Percentiles rank a stretch among this genome's conserved stretches.
Evolutionary conservation across 352 stramenopile species (phyloP).

Genomic region (Pythium sp.): DNA sequence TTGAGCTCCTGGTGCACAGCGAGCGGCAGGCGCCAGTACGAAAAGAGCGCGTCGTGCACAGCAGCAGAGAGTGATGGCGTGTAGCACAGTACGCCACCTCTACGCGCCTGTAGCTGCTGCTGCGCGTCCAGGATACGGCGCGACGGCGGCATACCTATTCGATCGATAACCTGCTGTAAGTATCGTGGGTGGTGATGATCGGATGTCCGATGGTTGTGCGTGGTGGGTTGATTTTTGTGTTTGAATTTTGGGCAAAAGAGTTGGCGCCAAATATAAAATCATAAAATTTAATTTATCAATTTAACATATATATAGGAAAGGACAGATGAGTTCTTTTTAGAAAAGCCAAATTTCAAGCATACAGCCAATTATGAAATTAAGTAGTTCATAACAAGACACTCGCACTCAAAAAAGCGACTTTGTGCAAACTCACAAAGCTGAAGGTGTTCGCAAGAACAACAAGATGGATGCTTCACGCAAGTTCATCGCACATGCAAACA

Average conservation of each 20-base stretch:
- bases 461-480: too few species aligned
- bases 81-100: constrained; percentile 8
- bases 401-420: too few species aligned
- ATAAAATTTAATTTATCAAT: background rate
- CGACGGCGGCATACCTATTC: background rate
- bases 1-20: constrained; percentile 16
- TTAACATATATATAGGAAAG: background rate
- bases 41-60: constrained; percentile 46
- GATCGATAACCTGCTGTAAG: background rate
- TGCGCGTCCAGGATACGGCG: constrained; percentile 2
- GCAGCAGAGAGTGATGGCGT: constrained; percentile 39
- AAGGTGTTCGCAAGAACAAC: too few species aligned
- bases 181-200: background rate
- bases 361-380: too few species aligned
- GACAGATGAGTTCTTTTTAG: too few species aligned
- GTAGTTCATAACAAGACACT: too few species aligned
- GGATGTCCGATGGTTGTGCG: background rate
- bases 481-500: background rate
- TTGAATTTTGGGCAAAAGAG: background rate
- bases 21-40: constrained; percentile 43
- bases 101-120: background rate
- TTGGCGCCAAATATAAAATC: constrained; percentile 6
- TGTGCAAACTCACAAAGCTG: too few species aligned
- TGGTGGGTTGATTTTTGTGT: constrained; percentile 1
- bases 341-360: too few species aligned